Evolutionary conservation across 345 rosid genomes (phyloP), one percentile per base, ranked within the genome.

Genomic region (Moricandia arvensis): DNA sequence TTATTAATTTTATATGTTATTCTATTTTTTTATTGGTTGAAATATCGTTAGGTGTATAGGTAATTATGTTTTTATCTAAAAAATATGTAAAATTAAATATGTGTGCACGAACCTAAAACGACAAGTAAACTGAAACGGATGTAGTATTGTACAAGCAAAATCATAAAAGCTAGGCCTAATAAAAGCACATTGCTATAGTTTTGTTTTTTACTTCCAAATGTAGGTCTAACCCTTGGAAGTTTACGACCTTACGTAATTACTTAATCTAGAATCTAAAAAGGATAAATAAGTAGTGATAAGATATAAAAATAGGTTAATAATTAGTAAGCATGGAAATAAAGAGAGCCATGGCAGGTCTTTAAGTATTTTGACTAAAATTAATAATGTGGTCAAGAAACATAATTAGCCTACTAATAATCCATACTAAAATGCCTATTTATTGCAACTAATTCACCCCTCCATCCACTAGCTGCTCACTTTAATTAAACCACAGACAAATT

Each of bases 241-340:
- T 64, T 24, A 71, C 7, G 54, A 71, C 62, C 47, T 27, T 58
- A 77, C 75, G 80, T 58, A 71, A 77, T 71, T 77, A 69, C 76
- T 77, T 58, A 71, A 71, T 58, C 31, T 64, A 71, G 72, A 71
- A 64, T 65, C 60, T 43, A 60, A 71, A 57, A 71, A 58, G 41
- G 65, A 34, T 70, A 15, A 18, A 63, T 15, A 45, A 49, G 38
- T 71, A 64, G 67, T 71, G 71, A 63, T 63, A 69, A 51, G 53
- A 70, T 55, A 70, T n/a, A n/a, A 16, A 53, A 7, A 33, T 71
- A 71, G 72, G 72, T 58, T 71, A 64, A 77, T 77, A 64, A 71
- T 71, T 58, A 77, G 72, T 64, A 58, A 77, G 59, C 81, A 59
- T 72, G 73, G 63, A 16, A 66, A 59, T 72, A 78, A 78, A 71